Evolutionary conservation across 2,329 filamentous ascomycete genomes (phyloP).

Genomic region (Diplocarpon mali): DNA sequence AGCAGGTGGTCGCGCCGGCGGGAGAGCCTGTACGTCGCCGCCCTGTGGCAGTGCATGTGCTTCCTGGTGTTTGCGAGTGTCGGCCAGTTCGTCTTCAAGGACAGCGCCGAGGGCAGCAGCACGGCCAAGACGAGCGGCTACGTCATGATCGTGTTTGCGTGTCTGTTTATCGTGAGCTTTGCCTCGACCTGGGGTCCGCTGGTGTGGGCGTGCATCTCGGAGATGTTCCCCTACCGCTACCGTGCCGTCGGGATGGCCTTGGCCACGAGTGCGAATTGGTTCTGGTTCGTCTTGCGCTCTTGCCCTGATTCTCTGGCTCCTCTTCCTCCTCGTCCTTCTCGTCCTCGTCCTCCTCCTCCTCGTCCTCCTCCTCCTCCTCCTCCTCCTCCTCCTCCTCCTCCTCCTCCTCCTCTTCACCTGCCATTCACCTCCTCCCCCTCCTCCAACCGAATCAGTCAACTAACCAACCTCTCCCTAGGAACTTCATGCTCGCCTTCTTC

Average conservation of each 20-base stretch:
- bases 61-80: conserved; percentile 48
- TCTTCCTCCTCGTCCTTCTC: too few species aligned
- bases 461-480: conserved; percentile 28
- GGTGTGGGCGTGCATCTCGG: conserved; percentile 56
- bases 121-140: conserved; percentile 44
- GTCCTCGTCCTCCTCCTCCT: too few species aligned
- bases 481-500: conserved; percentile 67
- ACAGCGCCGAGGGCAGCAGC: conserved; percentile 39
- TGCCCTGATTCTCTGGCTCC: too few species aligned
- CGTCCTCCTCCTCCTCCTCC: too few species aligned
- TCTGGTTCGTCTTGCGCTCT: conserved; percentile 30
- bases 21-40: conserved; percentile 53
- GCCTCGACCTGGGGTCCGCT: conserved; percentile 61
- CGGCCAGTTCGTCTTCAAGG: conserved; percentile 41
- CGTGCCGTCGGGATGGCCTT: conserved; percentile 49
- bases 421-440: too few species aligned
- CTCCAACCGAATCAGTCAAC: too few species aligned
- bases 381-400: too few species aligned
- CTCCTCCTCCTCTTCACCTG: too few species aligned
- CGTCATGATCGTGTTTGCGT: conserved; percentile 61
- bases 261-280: conserved; percentile 52
- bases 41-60: conserved; percentile 59
- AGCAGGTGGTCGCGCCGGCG: conserved; percentile 48
- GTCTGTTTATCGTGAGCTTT: conserved; percentile 65
- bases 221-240: conserved; percentile 55